These are phyloP conservation scores for Aeminium ludgeri DNA, from an alignment of 495 filamentous ascomycete genomes.

Conservation along the genomic window DNA sequence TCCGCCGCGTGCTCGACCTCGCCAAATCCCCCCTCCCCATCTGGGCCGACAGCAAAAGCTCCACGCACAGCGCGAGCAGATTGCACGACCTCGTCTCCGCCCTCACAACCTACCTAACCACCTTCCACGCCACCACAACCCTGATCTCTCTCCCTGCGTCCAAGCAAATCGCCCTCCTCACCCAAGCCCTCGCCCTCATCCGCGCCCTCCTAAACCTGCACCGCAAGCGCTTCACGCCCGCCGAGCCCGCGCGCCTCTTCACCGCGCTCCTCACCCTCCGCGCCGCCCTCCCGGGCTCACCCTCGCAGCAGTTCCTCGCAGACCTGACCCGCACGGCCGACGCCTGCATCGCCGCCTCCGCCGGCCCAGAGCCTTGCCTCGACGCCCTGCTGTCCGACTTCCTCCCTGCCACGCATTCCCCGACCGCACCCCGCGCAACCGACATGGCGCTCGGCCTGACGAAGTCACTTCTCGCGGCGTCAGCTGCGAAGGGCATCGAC, in stretches of 20 bases:
- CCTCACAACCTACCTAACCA: slow-evolving; percentile 1
- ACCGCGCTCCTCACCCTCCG: slow-evolving; percentile 51
- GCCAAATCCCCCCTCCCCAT: slow-evolving; percentile 53
- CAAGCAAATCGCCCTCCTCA: too few relatives aligned
- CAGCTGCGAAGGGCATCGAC: slow-evolving; percentile 2
- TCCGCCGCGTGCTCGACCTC: slow-evolving; percentile 71
- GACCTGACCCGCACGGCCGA: slow-evolving; percentile 42
- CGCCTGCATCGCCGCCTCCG: slow-evolving; percentile 31
- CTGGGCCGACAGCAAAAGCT: slow-evolving; percentile 21
- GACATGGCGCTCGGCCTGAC: slow-evolving; percentile 14
- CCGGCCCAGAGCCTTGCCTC: slow-evolving; percentile 32
- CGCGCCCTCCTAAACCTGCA: slow-evolving; percentile 57
- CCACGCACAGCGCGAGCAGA: not conserved
- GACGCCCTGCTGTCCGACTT: slow-evolving; percentile 34
- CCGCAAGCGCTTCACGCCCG: not conserved
- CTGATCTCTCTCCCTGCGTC: too few relatives aligned
- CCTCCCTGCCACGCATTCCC: not conserved
- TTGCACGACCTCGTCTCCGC: not conserved
- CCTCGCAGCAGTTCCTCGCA: slow-evolving; percentile 29
- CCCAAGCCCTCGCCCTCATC: slow-evolving; percentile 50
- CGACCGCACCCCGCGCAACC: slow-evolving; percentile 4
- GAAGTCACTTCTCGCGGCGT: slow-evolving; percentile 9
- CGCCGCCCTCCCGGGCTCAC: slow-evolving; percentile 9
- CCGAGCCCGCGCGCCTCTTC: slow-evolving; percentile 32
- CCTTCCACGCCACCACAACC: not conserved